Percentiles rank a stretch among this genome's conserved stretches.
Evolutionary conservation across 192 early-diverging fungal species (phyloP).

Genomic region (Podila clonocystis): DNA sequence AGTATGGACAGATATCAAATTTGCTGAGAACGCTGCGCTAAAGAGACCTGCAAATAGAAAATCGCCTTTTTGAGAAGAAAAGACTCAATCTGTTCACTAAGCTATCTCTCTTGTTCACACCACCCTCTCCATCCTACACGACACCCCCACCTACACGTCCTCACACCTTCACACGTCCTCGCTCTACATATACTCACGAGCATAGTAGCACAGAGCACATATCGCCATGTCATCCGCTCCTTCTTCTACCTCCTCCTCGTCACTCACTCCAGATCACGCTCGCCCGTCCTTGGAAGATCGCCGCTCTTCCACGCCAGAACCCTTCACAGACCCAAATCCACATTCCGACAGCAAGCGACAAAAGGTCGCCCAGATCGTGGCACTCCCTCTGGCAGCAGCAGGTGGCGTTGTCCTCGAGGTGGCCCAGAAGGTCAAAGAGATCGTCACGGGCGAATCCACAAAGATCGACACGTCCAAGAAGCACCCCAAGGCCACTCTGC

Average conservation of each 20-base stretch:
- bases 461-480: slow-evolving; percentile 37
- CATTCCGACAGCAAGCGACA: slow-evolving; percentile 23
- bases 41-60: too few species aligned
- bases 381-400: slow-evolving; percentile 33
- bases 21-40: too few species aligned
- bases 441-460: slow-evolving; percentile 26
- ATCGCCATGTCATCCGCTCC: neutral
- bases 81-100: too few species aligned
- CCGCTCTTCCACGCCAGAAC: slow-evolving; percentile 26
- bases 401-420: slow-evolving; percentile 34
- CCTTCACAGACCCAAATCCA: slow-evolving; percentile 47
- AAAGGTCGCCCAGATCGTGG: slow-evolving; percentile 26
- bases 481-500: neutral
- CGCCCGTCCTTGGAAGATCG: slow-evolving; percentile 13
- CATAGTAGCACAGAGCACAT: too few species aligned
- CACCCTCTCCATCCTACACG: too few species aligned
- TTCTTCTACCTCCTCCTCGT: neutral
- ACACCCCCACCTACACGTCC: too few species aligned
- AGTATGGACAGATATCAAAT: too few species aligned
- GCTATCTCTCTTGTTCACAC: too few species aligned
- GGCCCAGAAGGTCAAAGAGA: slow-evolving; percentile 27
- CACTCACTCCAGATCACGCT: neutral
- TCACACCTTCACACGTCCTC: too few species aligned
- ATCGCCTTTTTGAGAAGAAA: too few species aligned
- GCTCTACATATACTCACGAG: too few species aligned